Evolutionary conservation across 2,329 filamentous ascomycete genomes (phyloP).

Genomic region (Scedosporium dehoogii): DNA sequence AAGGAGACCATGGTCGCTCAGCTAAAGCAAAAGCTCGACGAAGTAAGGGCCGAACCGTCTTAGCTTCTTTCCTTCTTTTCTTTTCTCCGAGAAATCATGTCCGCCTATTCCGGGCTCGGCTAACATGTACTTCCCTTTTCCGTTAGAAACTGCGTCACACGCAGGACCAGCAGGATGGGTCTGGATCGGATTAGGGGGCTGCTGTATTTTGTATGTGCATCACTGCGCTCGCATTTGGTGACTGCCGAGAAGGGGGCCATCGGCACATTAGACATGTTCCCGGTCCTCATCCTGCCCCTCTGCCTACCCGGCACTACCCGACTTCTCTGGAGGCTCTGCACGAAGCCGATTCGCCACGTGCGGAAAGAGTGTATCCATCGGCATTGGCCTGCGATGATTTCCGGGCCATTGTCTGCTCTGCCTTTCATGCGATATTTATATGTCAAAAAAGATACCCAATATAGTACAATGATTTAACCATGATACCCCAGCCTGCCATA

Average conservation of each 20-base stretch:
- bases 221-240: background rate
- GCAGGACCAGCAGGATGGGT: conserved; percentile 39
- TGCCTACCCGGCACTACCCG: background rate
- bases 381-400: background rate
- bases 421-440: background rate
- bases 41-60: conserved; percentile 33
- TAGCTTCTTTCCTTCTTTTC: background rate
- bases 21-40: conserved; percentile 59
- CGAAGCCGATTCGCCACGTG: background rate
- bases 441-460: conserved; percentile 1
- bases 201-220: background rate
- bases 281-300: background rate
- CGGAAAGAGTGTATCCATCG: background rate
- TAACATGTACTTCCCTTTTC: background rate
- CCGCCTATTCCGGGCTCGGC: background rate
- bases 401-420: background rate
- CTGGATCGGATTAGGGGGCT: conserved; percentile 33
- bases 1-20: conserved; percentile 62
- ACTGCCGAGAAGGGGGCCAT: background rate
- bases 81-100: background rate
- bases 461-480: background rate
- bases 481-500: background rate
- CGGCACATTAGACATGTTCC: background rate
- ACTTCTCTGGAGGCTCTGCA: background rate
- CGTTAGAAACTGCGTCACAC: conserved; percentile 40